A percentile compares a stretch with the other conserved stretches of the same genome.
These are phyloP conservation scores for Solanum hybrid DNA, from an alignment of 305 asterid species.

Conservation along the genomic window DNA sequence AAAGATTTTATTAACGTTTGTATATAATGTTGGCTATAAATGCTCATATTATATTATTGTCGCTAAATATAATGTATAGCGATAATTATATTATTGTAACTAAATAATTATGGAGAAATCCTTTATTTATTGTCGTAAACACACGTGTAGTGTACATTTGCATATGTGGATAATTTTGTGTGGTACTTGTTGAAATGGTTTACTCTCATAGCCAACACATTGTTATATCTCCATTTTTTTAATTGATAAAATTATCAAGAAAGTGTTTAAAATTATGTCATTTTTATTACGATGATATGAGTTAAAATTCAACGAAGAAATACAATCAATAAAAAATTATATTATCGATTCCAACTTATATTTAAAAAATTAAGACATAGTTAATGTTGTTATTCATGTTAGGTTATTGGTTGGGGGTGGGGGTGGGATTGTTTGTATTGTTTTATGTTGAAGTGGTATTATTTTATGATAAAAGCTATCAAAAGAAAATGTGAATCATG, in stretches of 20 bases:
- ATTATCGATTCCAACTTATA: neutral
- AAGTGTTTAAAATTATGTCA: too few species aligned
- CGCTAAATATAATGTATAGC: neutral
- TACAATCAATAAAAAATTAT: neutral
- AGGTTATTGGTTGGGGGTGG: neutral
- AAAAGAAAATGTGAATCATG: neutral
- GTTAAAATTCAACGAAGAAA: neutral
- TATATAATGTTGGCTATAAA: too few species aligned
- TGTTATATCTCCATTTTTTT: neutral
- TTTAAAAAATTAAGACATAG: neutral
- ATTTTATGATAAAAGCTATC: neutral
- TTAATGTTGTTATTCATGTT: neutral
- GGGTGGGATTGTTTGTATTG: neutral
- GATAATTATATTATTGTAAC: neutral
- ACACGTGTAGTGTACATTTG: neutral
- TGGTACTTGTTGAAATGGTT: neutral
- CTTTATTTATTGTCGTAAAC: too few species aligned
- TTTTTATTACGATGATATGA: neutral
- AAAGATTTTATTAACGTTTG: too few species aligned
- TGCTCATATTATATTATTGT: too few species aligned
- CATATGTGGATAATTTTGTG: neutral
- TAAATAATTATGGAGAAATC: too few species aligned
- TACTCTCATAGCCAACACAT: neutral
- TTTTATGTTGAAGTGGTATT: neutral
- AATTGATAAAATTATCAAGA: neutral